Evolutionary conservation across 345 rosid species (phyloP).

Genomic region (Citrus inodora): DNA sequence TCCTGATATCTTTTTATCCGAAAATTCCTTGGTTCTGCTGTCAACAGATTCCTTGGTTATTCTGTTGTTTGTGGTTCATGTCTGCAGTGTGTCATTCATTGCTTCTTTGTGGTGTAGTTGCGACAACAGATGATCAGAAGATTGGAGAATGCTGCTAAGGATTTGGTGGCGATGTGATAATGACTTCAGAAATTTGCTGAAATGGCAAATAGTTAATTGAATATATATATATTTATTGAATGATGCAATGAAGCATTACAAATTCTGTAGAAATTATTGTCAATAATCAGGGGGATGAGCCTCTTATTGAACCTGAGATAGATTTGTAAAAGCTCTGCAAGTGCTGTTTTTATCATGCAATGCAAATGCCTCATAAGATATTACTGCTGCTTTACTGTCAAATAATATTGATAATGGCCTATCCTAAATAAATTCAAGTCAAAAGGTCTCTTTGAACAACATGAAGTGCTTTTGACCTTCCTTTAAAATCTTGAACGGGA

Average conservation of each 20-base stretch:
- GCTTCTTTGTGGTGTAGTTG: conserved; percentile 45
- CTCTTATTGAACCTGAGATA: conserved; percentile 91
- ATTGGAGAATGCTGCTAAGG: conserved; percentile 88
- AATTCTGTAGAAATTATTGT: conserved; percentile 79
- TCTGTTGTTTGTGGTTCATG: neutral
- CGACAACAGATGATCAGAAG: conserved; percentile 85
- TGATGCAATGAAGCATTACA: conserved; percentile 83
- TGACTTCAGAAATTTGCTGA: conserved; percentile 90
- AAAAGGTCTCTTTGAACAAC: no score
- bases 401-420: neutral
- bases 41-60: neutral
- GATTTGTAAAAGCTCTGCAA: conserved; percentile 90
- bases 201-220: conserved; percentile 48
- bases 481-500: no score
- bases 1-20: neutral
- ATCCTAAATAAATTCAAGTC: no score
- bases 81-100: neutral
- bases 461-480: no score
- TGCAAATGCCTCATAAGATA: neutral
- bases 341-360: conserved; percentile 27
- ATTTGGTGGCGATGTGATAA: conserved; percentile 89
- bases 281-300: conserved; percentile 96
- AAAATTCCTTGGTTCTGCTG: neutral
- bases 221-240: conserved; percentile 37
- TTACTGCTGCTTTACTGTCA: neutral